Evolutionary conservation across 2,329 filamentous ascomycete species (phyloP).

Genomic region (Talaromyces verruculosus): DNA sequence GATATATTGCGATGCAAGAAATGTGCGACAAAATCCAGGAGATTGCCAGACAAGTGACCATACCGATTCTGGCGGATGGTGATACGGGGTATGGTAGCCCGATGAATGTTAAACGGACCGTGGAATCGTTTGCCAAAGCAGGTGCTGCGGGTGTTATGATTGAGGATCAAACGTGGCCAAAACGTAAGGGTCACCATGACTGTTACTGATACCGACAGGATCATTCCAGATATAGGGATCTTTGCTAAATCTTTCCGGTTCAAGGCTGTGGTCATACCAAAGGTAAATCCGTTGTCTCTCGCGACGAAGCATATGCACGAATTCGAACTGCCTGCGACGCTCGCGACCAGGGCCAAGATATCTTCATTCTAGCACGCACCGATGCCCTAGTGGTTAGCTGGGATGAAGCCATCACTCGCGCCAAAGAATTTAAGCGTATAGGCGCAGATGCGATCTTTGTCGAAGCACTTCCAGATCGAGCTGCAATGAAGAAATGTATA

Average conservation of each 20-base stretch:
- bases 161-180: constrained; percentile 53
- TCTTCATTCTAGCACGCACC: constrained; percentile 37
- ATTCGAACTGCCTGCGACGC: constrained; percentile 33
- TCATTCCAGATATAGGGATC: not conserved
- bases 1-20: constrained; percentile 52
- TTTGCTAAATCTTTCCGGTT: not conserved
- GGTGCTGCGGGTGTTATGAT: constrained; percentile 55
- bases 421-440: constrained; percentile 41
- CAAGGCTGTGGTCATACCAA: constrained; percentile 44
- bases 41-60: constrained; percentile 35
- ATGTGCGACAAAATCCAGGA: constrained; percentile 51
- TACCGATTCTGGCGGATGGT: constrained; percentile 57
- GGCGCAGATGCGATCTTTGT: constrained; percentile 47
- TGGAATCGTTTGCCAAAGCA: constrained; percentile 44
- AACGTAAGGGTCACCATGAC: constrained; percentile 33
- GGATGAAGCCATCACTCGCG: constrained; percentile 40
- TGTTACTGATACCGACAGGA: not conserved
- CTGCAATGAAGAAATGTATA: constrained; percentile 38
- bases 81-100: constrained; percentile 53
- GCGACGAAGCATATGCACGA: constrained; percentile 27
- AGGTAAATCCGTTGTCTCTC: constrained; percentile 35
- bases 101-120: constrained; percentile 19
- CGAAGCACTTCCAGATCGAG: constrained; percentile 42
- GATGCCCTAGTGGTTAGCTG: constrained; percentile 33
- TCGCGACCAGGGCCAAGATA: constrained; percentile 30